Percentiles rank a stretch among this genome's conserved stretches.
Evolutionary conservation across 1,284 basidiomycete genomes (phyloP).

Genomic region (Serendipita sp.): DNA sequence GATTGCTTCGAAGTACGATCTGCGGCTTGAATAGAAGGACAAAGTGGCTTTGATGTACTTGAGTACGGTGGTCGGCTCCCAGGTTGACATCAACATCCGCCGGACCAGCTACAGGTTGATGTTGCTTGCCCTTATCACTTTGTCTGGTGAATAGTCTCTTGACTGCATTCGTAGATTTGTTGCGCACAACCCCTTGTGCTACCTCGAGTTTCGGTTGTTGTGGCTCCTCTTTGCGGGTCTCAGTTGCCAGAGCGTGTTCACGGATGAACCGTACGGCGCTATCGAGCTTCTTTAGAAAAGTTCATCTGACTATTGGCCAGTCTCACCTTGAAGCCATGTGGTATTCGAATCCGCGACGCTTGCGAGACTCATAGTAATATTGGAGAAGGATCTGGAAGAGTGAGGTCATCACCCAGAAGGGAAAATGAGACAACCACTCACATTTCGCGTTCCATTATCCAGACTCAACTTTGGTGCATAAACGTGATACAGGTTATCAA

Average conservation of each 20-base stretch:
- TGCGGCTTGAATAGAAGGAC: constrained; percentile 86
- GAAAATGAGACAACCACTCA: constrained; percentile 23
- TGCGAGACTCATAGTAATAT: constrained; percentile 77
- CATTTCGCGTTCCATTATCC: constrained; percentile 66
- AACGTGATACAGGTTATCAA: constrained; percentile 83
- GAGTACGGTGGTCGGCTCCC: constrained; percentile 13
- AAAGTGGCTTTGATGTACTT: constrained; percentile 44
- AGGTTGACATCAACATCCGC: constrained; percentile 24
- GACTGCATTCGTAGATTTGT: constrained; percentile 3
- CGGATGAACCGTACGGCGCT: constrained; percentile 76
- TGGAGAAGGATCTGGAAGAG: constrained; percentile 59
- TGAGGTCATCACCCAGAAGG: background rate
- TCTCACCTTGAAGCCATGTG: constrained; percentile 72
- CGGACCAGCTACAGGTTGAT: constrained; percentile 14
- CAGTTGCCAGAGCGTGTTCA: constrained; percentile 50
- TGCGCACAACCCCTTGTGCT: background rate
- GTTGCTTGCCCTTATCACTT: background rate
- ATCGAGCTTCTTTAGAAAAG: background rate
- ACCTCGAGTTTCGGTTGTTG: background rate
- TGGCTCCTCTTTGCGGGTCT: constrained; percentile 1
- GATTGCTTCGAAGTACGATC: constrained; percentile 63
- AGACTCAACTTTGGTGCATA: constrained; percentile 78
- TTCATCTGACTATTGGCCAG: background rate
- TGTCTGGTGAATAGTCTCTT: background rate
- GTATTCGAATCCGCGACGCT: constrained; percentile 67